Evolutionary conservation across 2,329 filamentous ascomycete genomes (phyloP), one percentile per base, ranked within the genome.

Genomic region (Thyridium curvatum): DNA sequence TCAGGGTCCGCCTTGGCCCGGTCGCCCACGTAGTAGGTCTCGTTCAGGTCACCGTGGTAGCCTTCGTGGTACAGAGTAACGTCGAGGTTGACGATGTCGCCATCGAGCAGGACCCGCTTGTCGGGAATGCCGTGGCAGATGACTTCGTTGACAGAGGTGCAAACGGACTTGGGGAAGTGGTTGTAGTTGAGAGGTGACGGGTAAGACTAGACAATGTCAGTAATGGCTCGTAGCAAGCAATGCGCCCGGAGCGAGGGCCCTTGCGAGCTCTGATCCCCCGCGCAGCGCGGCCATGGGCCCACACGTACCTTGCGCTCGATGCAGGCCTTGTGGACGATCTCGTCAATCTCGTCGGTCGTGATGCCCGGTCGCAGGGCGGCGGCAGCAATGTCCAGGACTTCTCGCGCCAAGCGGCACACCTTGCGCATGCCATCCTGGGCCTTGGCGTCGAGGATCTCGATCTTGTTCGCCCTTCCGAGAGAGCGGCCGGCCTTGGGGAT

Each of bases 91-190:
- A 98, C 69, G 48, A 98, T 97, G 55, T 98, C 93, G 45, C 93
- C 93, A 51, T 98, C 91, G 46, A 88, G 66, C 2, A 98, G 74
- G 8, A 85, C 72, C 40, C 93, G 80, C 60, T 94, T 81, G 56
- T 98, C 93, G 13, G 93, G 93, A 47, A 98, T 98, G 38, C 93
- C 93, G 71, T 98, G 93, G 69, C 93, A 98, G 61, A 98, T 97
- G 47, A 95, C 86, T 65, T 98, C 93, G 69, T 98, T 98, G 36
- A 86, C 68, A 3, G 91, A 97, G 3, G 91, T 97, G 66, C 93
- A 98, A 46, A 96, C 86, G 0, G 93, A 98, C 68, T 98, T 98
- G 48, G 93, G 93, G 66, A 97, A 98, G 62, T 90, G 74, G 69
- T 86, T 86, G 67, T 97, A 97, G 68, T 96, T 96, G 28, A 97